Evolutionary conservation across 371 early-diverging fungal species (phyloP).

Genomic region (Funneliformis caledonium): DNA sequence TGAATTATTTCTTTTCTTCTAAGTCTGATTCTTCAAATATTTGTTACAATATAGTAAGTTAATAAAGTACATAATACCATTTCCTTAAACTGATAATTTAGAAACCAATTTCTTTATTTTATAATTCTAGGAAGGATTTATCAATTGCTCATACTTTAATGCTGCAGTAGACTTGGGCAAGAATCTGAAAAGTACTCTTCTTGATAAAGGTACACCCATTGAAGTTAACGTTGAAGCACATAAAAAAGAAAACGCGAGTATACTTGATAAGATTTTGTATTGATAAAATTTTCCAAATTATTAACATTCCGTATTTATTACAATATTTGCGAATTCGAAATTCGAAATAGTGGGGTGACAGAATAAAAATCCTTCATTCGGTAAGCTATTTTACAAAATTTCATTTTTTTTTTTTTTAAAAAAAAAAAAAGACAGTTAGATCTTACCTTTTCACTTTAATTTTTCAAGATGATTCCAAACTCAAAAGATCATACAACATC

Average conservation of each 20-base stretch:
- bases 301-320: neutral
- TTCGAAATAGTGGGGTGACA: slow-evolving; percentile 9
- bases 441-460: neutral
- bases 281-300: neutral
- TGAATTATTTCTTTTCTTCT: neutral
- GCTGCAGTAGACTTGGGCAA: slow-evolving; percentile 13
- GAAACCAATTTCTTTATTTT: neutral
- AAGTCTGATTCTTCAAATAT: neutral
- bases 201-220: neutral
- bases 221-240: neutral
- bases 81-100: neutral
- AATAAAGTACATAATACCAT: neutral
- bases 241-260: slow-evolving; percentile 15
- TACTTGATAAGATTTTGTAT: neutral
- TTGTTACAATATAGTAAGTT: slow-evolving; percentile 10
- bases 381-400: neutral
- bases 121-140: slow-evolving; percentile 31
- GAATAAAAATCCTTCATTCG: slow-evolving; percentile 12
- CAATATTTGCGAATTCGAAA: neutral
- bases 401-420: neutral
- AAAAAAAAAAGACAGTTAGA: neutral
- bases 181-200: neutral
- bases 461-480: neutral
- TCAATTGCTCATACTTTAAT: slow-evolving; percentile 33
- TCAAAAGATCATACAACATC: slow-evolving; percentile 24